Evolutionary conservation across 495 filamentous ascomycete genomes (phyloP), one percentile per base, ranked within the genome.

Genomic region (Aspergillus avenaceus): DNA sequence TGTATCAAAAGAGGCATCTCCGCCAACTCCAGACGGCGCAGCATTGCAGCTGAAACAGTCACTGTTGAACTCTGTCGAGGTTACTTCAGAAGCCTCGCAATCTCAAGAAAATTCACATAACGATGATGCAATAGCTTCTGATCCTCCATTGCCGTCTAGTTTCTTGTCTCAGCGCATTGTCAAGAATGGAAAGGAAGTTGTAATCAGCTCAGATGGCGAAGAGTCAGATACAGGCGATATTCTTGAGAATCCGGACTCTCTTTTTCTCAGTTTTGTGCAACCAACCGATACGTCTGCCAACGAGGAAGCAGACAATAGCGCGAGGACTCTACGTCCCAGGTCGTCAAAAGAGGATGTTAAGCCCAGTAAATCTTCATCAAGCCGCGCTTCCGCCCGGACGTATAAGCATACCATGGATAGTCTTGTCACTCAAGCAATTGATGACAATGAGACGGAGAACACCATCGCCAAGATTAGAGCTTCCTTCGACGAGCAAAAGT

Each of bases 181-280:
- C 13, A 76, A 66, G 50, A 68, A 74, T 42, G 76, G 78, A 12
- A 69, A 66, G 41, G 69, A 78, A 50, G 53, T 79, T 11, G 78
- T 86, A 24, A 84, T 90, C 44, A 77, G 73, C 49, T 91, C 87
- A 0, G 87, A 91, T 57, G 84, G 84, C 45, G 86, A 88, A 22
- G 82, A 80, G 8, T 73, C 69, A 1, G 81, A 82, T 50, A 84
- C 82, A 0, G 74, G 83, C 47, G 59, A 53, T n/a, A 74, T 69
- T n/a, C 60, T 80, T 19, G 74, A 72, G 32, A 71, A 73, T 41
- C 68, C 71, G 5, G 64, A 65, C 9, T 63, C 65, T n/a, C 56
- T 74, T 5, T 63, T 77, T 28, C 60, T 63, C 54, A 56, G 43
- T 12, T 56, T 63, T 21, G 28, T 37, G 0, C 36, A 47, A 29